phyloP scores from a whole-genome alignment of 129 eudicot genomes.

The Erigeron canadensis region DNA sequence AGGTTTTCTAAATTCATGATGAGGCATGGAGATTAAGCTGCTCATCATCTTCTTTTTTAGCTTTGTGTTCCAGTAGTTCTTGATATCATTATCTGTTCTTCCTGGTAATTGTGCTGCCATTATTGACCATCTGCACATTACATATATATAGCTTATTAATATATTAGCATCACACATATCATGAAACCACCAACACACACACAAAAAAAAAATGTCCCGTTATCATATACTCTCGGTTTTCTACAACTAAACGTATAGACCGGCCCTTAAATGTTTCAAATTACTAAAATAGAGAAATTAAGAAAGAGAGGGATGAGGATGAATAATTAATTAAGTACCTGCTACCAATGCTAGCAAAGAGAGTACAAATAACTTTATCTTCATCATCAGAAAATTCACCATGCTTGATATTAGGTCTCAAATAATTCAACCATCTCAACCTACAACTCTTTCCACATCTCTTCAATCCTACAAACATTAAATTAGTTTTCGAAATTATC shows the following conservation, averaged over 20 bases:
- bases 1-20: slow-evolving; percentile 27
- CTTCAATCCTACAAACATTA: slow-evolving; percentile 49
- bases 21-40: slow-evolving; percentile 32
- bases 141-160: neutral
- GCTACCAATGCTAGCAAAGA: slow-evolving; percentile 89
- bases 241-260: neutral
- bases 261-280: too few species aligned
- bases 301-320: neutral
- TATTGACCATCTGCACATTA: slow-evolving; percentile 83
- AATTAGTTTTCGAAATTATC: neutral
- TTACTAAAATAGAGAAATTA: too few species aligned
- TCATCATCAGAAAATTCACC: slow-evolving; percentile 94
- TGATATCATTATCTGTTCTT: slow-evolving; percentile 95
- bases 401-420: slow-evolving; percentile 89
- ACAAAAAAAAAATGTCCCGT: too few species aligned
- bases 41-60: slow-evolving; percentile 81
- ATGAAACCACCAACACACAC: slow-evolving; percentile 6
- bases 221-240: neutral
- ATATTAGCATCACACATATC: neutral
- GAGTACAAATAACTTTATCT: slow-evolving; percentile 79
- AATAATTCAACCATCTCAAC: slow-evolving; percentile 90
- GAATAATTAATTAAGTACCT: slow-evolving; percentile 46
- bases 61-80: slow-evolving; percentile 99
- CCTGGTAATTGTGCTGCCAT: slow-evolving; percentile 98
- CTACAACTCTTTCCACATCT: slow-evolving; percentile 82